Evolutionary conservation across 169 alveolate species (phyloP), one percentile per base, ranked within the genome.

Genomic region (Eimeria zaria): DNA sequence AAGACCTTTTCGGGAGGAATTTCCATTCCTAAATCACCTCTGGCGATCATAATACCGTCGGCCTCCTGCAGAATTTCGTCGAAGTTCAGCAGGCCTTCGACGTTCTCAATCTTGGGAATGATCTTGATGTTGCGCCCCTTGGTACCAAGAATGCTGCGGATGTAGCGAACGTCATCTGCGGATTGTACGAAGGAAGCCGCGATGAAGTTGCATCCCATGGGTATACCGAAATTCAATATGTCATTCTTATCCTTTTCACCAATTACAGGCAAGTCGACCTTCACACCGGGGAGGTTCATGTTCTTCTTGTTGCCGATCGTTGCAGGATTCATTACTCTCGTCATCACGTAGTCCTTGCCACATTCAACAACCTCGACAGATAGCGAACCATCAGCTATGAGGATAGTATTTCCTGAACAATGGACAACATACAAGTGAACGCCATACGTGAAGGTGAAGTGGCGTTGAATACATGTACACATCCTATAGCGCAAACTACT

Each of bases 31-130:
- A 99, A 96, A 96, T 99, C 99, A 44, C 99, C 99, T 44, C 98
- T 98, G 20, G 99, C 99, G 22, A 99, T 99, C 99, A 99, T 99
- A 93, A 99, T 98, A 27, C 99, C 99, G 97, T 99, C 99, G 27
- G 99, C 91, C 90, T 97, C 99, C 30, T 97, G 99, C 53, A 99
- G 98, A 93, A 99, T 99, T 64, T 98, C 99, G 96, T 99, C 99
- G 78, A 98, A 99, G 97, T 99, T 99, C 55, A 98, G 97, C 67
- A 99, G 98, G 69, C 99, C 99, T 96, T 99, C 99, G 78, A 98
- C 98, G 96, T 99, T 99, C 97, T 99, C 99, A 71, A 99, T 99
- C 97, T 99, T 99, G 62, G 99, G 98, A 80, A 99, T 99, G 89
- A 99, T 99, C 97, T 99, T 99, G 41, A 99, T 98, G 96, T 99